These are phyloP conservation scores for Plasmodium malariae DNA, from an alignment of 169 alveolate species.

Conservation along the genomic window DNA sequence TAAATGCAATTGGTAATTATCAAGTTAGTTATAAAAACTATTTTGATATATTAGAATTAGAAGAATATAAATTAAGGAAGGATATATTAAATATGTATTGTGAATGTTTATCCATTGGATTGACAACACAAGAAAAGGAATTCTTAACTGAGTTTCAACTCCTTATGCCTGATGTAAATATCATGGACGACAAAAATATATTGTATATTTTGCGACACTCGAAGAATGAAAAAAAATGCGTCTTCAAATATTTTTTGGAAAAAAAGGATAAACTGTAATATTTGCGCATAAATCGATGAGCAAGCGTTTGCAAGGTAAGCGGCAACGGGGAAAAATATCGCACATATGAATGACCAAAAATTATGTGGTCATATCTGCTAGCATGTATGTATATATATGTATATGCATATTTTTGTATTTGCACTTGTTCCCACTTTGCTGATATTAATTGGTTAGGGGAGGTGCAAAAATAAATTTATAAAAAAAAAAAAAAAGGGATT, in stretches of 20 bases:
- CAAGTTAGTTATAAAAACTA: slow-evolving; percentile 24
- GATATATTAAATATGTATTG: slow-evolving; percentile 33
- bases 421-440: too few species aligned
- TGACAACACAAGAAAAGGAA: slow-evolving; percentile 44
- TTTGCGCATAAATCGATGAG: too few species aligned
- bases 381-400: too few species aligned
- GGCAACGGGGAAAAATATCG: too few species aligned
- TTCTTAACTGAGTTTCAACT: slow-evolving; percentile 47
- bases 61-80: slow-evolving; percentile 57
- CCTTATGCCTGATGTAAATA: slow-evolving; percentile 53
- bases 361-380: too few species aligned
- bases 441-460: too few species aligned
- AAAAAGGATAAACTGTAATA: too few species aligned
- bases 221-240: slow-evolving; percentile 51
- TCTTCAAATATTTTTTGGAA: slow-evolving; percentile 31
- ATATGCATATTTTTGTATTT: too few species aligned
- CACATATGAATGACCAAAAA: too few species aligned
- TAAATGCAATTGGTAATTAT: slow-evolving; percentile 58
- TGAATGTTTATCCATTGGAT: slow-evolving; percentile 48
- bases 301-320: too few species aligned
- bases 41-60: slow-evolving; percentile 33
- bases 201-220: slow-evolving; percentile 47
- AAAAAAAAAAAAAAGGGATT: too few species aligned
- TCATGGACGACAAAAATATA: slow-evolving; percentile 57
- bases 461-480: too few species aligned